Base-by-base conservation (phyloP, 768 basidiomycete genomes). In the Naganishia randhawae region DNA sequence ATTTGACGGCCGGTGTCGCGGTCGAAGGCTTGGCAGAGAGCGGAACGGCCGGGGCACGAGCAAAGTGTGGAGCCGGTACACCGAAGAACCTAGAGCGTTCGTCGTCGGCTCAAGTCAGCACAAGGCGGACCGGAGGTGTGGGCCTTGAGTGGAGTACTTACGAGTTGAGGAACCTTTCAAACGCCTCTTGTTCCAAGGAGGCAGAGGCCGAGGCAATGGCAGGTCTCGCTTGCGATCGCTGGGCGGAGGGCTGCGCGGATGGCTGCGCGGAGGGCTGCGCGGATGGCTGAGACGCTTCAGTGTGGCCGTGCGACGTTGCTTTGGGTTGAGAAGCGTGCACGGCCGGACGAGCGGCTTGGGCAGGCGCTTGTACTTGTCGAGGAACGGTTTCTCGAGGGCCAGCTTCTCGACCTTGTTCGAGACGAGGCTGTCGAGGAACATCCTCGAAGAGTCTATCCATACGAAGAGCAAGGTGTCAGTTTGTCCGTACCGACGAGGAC, bases 31-130 rank as follows among this genome's bases (percentile, higher is more conserved):
- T 61, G 25, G 22, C 37, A 3, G 39, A n/a, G 3, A 19, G 16
- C n/a, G 57, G 57, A 29, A 41, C 37, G n/a, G n/a, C n/a, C 37
- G 35, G 57, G 17, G 57, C 10, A n/a, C 27, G 37, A 25, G 37
- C 17, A 22, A 61, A n/a, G 41, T 61, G 57, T 3, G 57, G 35
- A 39, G 57, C 16, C 13, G 57, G 16, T 6, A 61, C 37, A 19
- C 57, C 57, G 16, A 61, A 61, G 57, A 61, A 61, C 11, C 57
- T 61, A 22, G 13, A 41, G n/a, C n/a, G n/a, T n/a, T n/a, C n/a
- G 19, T 4, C 6, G 25, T n/a, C n/a, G 7, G 45, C 45, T 7
- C n/a, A 41, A 35, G 16, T 22, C 35, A 61, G 57, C 37, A 35
- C 33, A 41, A 1, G 1, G 5, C 37, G 37, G 13, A 41, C 22